Base-by-base conservation (phyloP, 345 rosid genomes). In the Alliaria petiolata region DNA sequence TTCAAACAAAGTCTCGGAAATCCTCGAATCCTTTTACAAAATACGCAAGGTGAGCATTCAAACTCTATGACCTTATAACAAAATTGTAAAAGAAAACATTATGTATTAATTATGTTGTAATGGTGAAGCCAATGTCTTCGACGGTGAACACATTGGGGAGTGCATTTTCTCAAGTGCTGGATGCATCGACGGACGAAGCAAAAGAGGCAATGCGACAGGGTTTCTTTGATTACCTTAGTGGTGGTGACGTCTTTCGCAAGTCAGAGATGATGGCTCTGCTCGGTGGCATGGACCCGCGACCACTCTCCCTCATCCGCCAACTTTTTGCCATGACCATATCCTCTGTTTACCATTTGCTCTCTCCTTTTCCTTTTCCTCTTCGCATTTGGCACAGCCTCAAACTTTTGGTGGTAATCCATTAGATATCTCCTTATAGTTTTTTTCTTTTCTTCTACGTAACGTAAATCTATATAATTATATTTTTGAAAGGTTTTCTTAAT, bases 21-120 rank as follows among this genome's bases (percentile, higher is more conserved):
- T 75, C 44, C 66, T 80, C 35, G 70, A 83, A 60, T 80, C 81
- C 45, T 78, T 80, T 46, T 60, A 83, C 66, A 65, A 74, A 8
- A 55, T 83, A 56, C 81, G 82, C 39, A 83, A 80, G 75, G 86
- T 80, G 19, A 54, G 62, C 26, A 15, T 6, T 22, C 3, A 26
- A 13, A 12, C 12, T 50, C 8, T 25, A 40, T 51, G 10, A 25
- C 16, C 26, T 51, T 51, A 1, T 25, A 51, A 1, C 17, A 14
- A 28, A 6, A 17, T 14, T 4, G 3, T 26, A 26, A 51, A 26
- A 51, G 17, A 51, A 51, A 51, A 13, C 17, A 7, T 51, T 26
- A 26, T 51, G 7, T 51, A 28, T 25, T 1, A 5, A 13, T 26
- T 22, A 22, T 22, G 56, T 6, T 51, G 58, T 20, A 28, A 30